A percentile compares a stretch with the other conserved stretches of the same genome.
phyloP scores from a whole-genome alignment of 352 stramenopile genomes.

The Phytophthora podocarpi region DNA sequence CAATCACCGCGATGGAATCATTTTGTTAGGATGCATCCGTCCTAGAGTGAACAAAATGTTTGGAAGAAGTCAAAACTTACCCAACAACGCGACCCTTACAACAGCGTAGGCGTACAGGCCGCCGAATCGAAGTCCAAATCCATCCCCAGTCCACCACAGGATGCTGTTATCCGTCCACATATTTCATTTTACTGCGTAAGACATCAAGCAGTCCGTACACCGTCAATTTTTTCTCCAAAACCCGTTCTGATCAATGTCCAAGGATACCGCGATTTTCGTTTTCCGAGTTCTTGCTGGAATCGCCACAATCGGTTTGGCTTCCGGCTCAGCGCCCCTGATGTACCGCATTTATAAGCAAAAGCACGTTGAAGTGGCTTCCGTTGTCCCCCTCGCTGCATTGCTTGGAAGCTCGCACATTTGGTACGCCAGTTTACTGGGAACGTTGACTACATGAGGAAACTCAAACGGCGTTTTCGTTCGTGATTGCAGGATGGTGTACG shows the following conservation, averaged over 20 bases:
- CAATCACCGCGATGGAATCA: too few relatives aligned
- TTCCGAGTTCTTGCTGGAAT: conserved; percentile 20
- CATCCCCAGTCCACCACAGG: background rate
- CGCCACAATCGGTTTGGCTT: conserved; percentile 23
- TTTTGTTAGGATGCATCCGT: conserved; percentile 20
- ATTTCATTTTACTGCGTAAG: conserved; percentile 3
- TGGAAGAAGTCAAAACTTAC: conserved; percentile 10
- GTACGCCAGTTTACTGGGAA: background rate
- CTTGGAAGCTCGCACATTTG: conserved; percentile 41
- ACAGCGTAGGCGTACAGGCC: background rate
- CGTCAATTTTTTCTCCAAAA: background rate
- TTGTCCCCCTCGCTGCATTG: conserved; percentile 43
- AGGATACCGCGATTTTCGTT: conserved; percentile 3
- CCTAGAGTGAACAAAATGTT: conserved; percentile 13
- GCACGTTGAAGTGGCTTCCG: conserved; percentile 33
- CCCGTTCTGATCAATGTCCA: conserved; percentile 7
- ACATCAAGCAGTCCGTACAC: background rate
- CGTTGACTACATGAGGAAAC: background rate
- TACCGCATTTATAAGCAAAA: conserved; percentile 43
- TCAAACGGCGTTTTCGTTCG: background rate
- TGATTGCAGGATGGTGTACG: conserved; percentile 40
- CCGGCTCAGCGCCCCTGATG: conserved; percentile 35
- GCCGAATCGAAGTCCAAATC: background rate
- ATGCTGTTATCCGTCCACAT: background rate
- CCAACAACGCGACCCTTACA: background rate